Conservation (phyloP, 345 rosid genomes). For the Salix dunnii region DNA sequence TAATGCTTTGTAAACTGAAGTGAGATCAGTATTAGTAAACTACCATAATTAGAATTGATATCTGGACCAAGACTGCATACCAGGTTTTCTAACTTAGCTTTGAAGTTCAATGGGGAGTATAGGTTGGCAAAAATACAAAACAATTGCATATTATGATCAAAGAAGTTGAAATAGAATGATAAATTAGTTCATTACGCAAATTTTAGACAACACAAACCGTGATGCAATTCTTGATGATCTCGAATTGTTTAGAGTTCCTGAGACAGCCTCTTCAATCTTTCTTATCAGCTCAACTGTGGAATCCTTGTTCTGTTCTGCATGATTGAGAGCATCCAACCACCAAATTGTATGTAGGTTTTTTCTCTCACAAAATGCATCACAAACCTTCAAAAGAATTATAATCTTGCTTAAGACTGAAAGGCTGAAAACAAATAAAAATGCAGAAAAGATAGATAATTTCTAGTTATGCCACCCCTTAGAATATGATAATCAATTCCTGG, state of each 20-base stretch:
- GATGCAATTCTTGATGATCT: slow-evolving; percentile 48
- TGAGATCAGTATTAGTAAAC: slow-evolving; percentile 21
- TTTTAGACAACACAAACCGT: slow-evolving; percentile 36
- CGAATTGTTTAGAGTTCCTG: slow-evolving; percentile 53
- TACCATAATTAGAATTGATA: slow-evolving; percentile 11
- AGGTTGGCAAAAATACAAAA: no score
- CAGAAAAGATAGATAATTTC: no score
- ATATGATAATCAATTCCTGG: no score
- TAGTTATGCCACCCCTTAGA: no score
- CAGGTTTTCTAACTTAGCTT: no score
- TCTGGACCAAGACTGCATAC: not conserved
- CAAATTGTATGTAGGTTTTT: slow-evolving; percentile 49
- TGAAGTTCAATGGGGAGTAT: no score
- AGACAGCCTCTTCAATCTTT: slow-evolving; percentile 81
- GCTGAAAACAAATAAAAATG: no score
- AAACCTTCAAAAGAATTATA: slow-evolving; percentile 51
- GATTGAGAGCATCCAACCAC: slow-evolving; percentile 86
- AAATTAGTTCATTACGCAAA: no score
- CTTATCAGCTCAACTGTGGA: slow-evolving; percentile 59
- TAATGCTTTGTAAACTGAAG: slow-evolving; percentile 67
- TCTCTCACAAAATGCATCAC: slow-evolving; percentile 38
- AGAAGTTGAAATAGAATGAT: no score
- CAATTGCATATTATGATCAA: no score
- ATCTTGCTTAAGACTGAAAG: not conserved
- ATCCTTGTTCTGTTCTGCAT: slow-evolving; percentile 61